Evolutionary conservation across 441 rosid genomes (phyloP), one percentile per base, ranked within the genome.

Genomic region (Corymbia calophylla): DNA sequence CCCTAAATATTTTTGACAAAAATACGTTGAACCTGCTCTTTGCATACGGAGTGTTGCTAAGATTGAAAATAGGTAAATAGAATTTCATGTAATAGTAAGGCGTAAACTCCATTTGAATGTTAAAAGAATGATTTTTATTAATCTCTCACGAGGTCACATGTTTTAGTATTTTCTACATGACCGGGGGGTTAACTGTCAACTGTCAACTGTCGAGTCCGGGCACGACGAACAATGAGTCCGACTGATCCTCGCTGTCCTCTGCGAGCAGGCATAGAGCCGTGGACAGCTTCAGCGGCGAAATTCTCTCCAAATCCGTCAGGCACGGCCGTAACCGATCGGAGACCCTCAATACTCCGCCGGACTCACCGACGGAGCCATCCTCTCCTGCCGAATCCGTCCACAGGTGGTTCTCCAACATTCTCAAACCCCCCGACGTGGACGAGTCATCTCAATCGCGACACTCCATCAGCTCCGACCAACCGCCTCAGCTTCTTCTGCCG

Each of bases 221-320:
- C 51, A 77, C n/a, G 12, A 0, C 25, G 53, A 12, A 23, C 10
- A 44, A 3, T 1, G 53, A 77, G 18, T 44, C 51, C 51, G 53
- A 13, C 84, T 44, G 18, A 77, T 77, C 53, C 51, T 70, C 35
- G 56, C 29, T 51, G 32, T 70, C 53, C 29, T 70, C 86, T 13
- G 29, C 23, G n/a, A 21, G 87, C 93, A 95, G 97, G 92, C 88
- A 94, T 86, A 92, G 95, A 90, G 88, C 93, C 73, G 84, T 87
- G 84, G 95, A 93, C 88, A 93, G 93, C 29, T 92, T 94, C 90
- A 91, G 95, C 77, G 97, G 89, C 90, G 96, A 95, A 87, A 95
- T 95, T 86, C 90, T 95, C 9, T 91, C 87, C 51, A 95, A 92
- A 92, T 93, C 96, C 31, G 91, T 90, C 49, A 94, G 90, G 87